Percentiles rank a stretch among this genome's conserved stretches.
Evolutionary conservation across 2,329 filamentous ascomycete genomes (phyloP).

Genomic region (Exophiala xenobiotica): DNA sequence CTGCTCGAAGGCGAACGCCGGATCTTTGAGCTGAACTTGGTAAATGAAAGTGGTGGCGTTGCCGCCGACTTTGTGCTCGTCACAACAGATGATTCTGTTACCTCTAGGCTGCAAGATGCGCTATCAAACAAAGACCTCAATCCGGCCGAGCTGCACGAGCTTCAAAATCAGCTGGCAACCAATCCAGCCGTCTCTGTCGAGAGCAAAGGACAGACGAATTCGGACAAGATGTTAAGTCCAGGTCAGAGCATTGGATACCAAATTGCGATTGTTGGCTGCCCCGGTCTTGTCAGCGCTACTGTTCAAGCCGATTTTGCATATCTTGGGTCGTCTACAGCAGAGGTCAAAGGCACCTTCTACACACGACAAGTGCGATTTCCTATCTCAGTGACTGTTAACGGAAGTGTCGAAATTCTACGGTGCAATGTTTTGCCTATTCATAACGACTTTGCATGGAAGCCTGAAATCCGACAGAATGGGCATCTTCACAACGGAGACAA

Average conservation of each 20-base stretch:
- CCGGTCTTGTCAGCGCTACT: conserved; percentile 73
- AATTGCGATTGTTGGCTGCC: conserved; percentile 82
- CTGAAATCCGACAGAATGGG: conserved; percentile 33
- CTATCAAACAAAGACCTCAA: conserved; percentile 74
- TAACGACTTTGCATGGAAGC: conserved; percentile 64
- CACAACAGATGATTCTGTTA: conserved; percentile 86
- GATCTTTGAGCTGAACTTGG: conserved; percentile 73
- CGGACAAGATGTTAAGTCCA: conserved; percentile 41
- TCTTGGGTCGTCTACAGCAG: conserved; percentile 67
- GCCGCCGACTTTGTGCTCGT: conserved; percentile 82
- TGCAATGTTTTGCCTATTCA: conserved; percentile 76
- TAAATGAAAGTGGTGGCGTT: conserved; percentile 69
- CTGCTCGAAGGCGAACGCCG: conserved; percentile 85
- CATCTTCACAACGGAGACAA: conserved; percentile 15
- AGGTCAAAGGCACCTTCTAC: conserved; percentile 72
- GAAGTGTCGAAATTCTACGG: conserved; percentile 77
- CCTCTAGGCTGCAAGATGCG: conserved; percentile 71
- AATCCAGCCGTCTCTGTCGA: conserved; percentile 57
- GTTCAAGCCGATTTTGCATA: conserved; percentile 85
- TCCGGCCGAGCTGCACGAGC: conserved; percentile 77
- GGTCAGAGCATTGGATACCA: conserved; percentile 54
- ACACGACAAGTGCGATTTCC: conserved; percentile 80
- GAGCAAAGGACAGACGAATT: conserved; percentile 1
- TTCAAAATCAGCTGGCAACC: conserved; percentile 74
- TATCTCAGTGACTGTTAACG: conserved; percentile 85